These are phyloP conservation scores for Dioscorea alata DNA, from an alignment of 106 monocot species.

Conservation along the genomic window DNA sequence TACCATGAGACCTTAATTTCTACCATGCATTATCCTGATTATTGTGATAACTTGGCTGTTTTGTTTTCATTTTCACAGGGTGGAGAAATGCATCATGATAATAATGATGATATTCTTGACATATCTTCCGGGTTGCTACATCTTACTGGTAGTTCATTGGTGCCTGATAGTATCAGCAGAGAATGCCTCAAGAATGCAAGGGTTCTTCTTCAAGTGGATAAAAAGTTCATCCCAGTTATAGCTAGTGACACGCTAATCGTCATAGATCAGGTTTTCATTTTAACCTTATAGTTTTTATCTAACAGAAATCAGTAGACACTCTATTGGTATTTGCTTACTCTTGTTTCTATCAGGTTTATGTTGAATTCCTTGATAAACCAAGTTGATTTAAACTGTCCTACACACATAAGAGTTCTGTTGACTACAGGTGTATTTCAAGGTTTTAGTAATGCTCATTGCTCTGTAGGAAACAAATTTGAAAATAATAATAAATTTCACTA, in stretches of 20 bases:
- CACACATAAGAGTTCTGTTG: no score
- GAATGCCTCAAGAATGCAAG: constrained; percentile 61
- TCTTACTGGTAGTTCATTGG: constrained; percentile 63
- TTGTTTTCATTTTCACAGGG: constrained; percentile 17
- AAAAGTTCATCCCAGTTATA: constrained; percentile 87
- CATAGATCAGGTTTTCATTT: constrained; percentile 79
- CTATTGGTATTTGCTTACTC: no score
- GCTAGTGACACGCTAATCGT: constrained; percentile 54
- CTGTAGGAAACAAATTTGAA: no score
- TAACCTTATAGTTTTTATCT: no score
- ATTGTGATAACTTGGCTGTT: neutral
- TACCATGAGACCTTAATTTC: neutral
- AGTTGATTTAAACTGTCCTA: no score
- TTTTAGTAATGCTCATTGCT: no score
- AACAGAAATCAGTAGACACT: no score
- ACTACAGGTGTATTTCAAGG: no score
- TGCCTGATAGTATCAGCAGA: constrained; percentile 61
- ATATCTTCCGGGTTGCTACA: constrained; percentile 76
- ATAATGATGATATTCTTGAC: constrained; percentile 57
- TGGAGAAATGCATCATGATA: constrained; percentile 17
- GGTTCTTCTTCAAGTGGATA: constrained; percentile 83
- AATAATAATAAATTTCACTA: no score
- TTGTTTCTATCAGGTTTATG: no score
- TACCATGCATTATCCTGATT: neutral
- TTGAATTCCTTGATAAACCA: no score